phyloP scores from a whole-genome alignment of 2,329 filamentous ascomycete genomes.

The Periconia sp. region DNA sequence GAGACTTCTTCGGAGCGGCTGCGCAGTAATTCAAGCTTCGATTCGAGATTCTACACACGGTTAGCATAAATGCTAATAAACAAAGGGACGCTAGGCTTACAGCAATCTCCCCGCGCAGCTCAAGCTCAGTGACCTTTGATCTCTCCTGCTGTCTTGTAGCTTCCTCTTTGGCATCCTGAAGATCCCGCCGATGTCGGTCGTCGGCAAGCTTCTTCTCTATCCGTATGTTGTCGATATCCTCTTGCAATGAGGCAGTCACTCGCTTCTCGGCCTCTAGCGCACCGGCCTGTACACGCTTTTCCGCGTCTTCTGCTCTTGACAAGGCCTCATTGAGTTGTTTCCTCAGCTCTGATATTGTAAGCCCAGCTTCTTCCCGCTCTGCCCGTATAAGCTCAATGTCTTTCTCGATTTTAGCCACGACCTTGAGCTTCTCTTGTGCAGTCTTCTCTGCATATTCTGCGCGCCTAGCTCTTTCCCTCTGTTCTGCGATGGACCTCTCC shows the following conservation, averaged over 20 bases:
- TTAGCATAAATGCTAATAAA: constrained; percentile 24
- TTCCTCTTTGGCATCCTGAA: constrained; percentile 75
- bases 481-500: constrained; percentile 68
- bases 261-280: constrained; percentile 70
- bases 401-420: constrained; percentile 58
- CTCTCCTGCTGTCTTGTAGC: constrained; percentile 75
- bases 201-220: constrained; percentile 78
- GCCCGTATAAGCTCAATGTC: constrained; percentile 67
- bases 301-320: constrained; percentile 69
- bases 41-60: constrained; percentile 71
- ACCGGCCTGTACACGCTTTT: constrained; percentile 70
- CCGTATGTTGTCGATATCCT: constrained; percentile 68
- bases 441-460: constrained; percentile 65
- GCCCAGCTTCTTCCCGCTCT: constrained; percentile 68
- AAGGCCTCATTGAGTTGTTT: constrained; percentile 71
- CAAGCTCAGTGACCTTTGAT: constrained; percentile 70
- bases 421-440: constrained; percentile 61
- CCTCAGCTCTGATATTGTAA: constrained; percentile 71
- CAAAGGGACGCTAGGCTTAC: constrained; percentile 35
- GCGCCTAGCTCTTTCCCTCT: constrained; percentile 65
- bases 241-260: constrained; percentile 61
- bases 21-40: constrained; percentile 87
- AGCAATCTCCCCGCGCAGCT: constrained; percentile 78
- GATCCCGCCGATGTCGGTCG: constrained; percentile 72
- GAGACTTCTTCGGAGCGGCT: constrained; percentile 87